phyloP scores from a whole-genome alignment of 805 yeast species.

The Yarrowia divulgata region DNA sequence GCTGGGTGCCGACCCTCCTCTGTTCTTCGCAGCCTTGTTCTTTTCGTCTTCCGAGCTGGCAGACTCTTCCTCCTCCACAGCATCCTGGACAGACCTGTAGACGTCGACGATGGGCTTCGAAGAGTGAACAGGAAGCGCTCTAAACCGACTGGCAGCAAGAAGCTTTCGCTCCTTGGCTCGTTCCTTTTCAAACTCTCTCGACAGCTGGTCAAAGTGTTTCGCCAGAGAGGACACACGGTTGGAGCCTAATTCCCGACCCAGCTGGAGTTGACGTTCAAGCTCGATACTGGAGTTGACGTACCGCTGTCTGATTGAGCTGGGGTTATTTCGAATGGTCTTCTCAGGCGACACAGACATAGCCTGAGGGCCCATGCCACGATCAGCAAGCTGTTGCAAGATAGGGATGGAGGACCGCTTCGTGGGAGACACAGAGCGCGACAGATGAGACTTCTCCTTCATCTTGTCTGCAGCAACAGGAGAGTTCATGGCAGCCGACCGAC shows the following conservation, averaged over 20 bases:
- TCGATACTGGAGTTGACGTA: slow-evolving; percentile 41
- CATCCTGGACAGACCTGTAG: slow-evolving; percentile 86
- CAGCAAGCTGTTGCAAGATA: slow-evolving; percentile 27
- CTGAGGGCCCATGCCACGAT: slow-evolving; percentile 28
- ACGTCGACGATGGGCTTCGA: slow-evolving; percentile 91
- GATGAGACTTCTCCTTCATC: slow-evolving; percentile 6
- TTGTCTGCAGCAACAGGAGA: slow-evolving; percentile 12
- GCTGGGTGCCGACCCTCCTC: background rate
- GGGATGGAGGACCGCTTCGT: slow-evolving; percentile 29
- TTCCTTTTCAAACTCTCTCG: slow-evolving; percentile 85
- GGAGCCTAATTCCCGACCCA: slow-evolving; percentile 31
- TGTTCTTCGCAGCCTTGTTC: background rate
- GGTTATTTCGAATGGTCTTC: slow-evolving; percentile 11
- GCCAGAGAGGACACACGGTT: slow-evolving; percentile 52
- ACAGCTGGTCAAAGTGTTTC: slow-evolving; percentile 78
- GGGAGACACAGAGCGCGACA: slow-evolving; percentile 32
- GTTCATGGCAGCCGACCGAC: slow-evolving; percentile 11
- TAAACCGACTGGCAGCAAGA: slow-evolving; percentile 63
- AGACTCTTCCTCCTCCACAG: slow-evolving; percentile 63
- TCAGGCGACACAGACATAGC: slow-evolving; percentile 32
- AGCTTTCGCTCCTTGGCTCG: slow-evolving; percentile 79
- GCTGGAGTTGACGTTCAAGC: slow-evolving; percentile 44
- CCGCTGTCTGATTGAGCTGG: slow-evolving; percentile 20
- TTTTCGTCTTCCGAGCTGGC: slow-evolving; percentile 15
- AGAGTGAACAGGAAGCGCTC: slow-evolving; percentile 72